Evolutionary conservation across 352 stramenopile species (phyloP).

Genomic region (Hyphochytrium catenoides): DNA sequence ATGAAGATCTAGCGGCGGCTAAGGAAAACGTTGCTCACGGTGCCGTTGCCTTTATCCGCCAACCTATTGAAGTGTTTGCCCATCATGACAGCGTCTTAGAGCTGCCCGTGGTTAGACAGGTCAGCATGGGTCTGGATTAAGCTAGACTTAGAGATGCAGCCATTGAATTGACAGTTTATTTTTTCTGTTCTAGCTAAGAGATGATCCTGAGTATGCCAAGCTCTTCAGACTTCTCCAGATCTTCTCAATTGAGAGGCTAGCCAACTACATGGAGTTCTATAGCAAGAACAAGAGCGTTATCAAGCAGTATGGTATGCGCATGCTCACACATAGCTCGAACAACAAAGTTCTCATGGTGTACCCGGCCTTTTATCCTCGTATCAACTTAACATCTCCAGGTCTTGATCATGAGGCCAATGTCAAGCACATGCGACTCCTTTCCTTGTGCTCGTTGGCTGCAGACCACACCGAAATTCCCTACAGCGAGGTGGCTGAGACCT

Average conservation of each 20-base stretch:
- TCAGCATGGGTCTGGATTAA: too few relatives aligned
- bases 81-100: conserved; percentile 59
- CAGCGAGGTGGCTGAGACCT: conserved; percentile 39
- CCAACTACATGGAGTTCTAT: conserved; percentile 59
- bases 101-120: conserved; percentile 39
- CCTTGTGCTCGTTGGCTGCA: conserved; percentile 63
- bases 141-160: too few relatives aligned
- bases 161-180: conserved; percentile 14
- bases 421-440: conserved; percentile 73
- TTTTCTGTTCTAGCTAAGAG: conserved; percentile 3
- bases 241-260: conserved; percentile 69
- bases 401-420: conserved; percentile 28
- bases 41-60: conserved; percentile 51
- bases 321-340: too few relatives aligned
- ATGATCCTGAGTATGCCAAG: conserved; percentile 12
- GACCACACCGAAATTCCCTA: conserved; percentile 77
- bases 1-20: conserved; percentile 23
- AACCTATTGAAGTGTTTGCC: conserved; percentile 67
- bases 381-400: too few relatives aligned
- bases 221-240: conserved; percentile 69
- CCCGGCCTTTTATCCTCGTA: too few relatives aligned
- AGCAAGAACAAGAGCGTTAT: conserved; percentile 39
- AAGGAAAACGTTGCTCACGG: conserved; percentile 51
- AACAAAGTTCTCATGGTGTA: too few relatives aligned
- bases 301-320: conserved; percentile 21